A percentile compares a stretch with the other conserved stretches of the same genome.
These are phyloP conservation scores for Aureobasidium melanogenum DNA, from an alignment of 2,329 filamentous ascomycete genomes.

Conservation along the genomic window DNA sequence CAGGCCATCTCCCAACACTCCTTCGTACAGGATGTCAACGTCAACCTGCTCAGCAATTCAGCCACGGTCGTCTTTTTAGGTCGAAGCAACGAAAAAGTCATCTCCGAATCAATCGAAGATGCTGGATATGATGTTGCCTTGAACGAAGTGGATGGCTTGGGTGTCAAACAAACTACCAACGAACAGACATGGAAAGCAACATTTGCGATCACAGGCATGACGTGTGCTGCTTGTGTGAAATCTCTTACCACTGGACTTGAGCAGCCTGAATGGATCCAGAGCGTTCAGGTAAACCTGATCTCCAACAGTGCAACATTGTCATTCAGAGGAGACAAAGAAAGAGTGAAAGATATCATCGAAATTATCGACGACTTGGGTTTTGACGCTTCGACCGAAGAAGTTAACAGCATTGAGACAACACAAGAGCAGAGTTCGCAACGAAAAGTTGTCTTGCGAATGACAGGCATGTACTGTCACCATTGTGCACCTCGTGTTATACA, in stretches of 20 bases:
- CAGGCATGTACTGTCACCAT: constrained; percentile 39
- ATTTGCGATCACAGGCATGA: constrained; percentile 48
- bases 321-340: constrained; percentile 36
- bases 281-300: constrained; percentile 43
- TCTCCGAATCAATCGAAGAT: constrained; percentile 32
- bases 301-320: constrained; percentile 41
- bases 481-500: constrained; percentile 43
- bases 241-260: constrained; percentile 40
- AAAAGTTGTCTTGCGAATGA: constrained; percentile 27
- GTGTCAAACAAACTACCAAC: neutral
- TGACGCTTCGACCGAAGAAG: constrained; percentile 28
- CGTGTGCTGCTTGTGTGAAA: constrained; percentile 47
- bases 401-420: constrained; percentile 6
- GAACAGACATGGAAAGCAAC: constrained; percentile 28
- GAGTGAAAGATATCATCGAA: constrained; percentile 37
- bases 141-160: constrained; percentile 13
- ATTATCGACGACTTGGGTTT: constrained; percentile 41
- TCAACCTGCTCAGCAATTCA: constrained; percentile 44
- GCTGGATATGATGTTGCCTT: constrained; percentile 20
- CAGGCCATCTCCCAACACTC: constrained; percentile 36
- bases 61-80: constrained; percentile 37
- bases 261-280: constrained; percentile 36
- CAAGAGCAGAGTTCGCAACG: constrained; percentile 19
- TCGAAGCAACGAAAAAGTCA: constrained; percentile 37
- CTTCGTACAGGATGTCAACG: constrained; percentile 39